Evolutionary conservation across 2,329 filamentous ascomycete genomes (phyloP), one percentile per base, ranked within the genome.

Genomic region (Blastomyces emzantsi): DNA sequence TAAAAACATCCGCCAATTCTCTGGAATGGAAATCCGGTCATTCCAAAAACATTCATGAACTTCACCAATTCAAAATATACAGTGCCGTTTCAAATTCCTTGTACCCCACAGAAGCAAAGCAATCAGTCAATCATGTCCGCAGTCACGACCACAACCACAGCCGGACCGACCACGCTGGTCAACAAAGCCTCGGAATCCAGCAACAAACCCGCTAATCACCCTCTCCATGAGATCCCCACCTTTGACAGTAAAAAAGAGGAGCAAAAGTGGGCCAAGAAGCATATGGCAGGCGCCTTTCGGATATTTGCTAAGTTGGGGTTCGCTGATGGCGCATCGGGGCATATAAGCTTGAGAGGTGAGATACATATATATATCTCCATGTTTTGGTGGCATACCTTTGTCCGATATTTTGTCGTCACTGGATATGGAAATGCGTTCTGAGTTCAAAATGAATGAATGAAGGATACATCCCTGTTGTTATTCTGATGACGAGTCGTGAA

Each of bases 271-370:
- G 69, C 71, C 60, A 75, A 75, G 55, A 70, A 79, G 13, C 74
- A 80, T 45, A 74, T 82, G 69, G 79, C 76, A 0, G 73, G 74
- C 7, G 78, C 80, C 0, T 82, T 82, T 64, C 75, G 80, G 22
- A 75, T 81, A 3, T 82, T 81, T 70, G 76, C 77, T 1, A 76
- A 78, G 52, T 67, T 77, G 57, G 79, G 80, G 2, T 82, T 75
- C 65, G 72, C 78, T 43, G 79, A 81, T 64, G 79, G 79, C 1
- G 73, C 74, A 61, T 77, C 76, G 49, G 79, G 79, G 0, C 79
- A 81, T 68, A 80, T 81, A 62, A 79, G 76, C 49, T 65, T 78
- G 33, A 56, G 55, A 54, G 36, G 56, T 28, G 17, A 19, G 15
- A 17, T 45, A 45, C 43, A 13, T 56, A 11, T n/a, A n/a, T 36